Base-by-base conservation (phyloP, 2,329 filamentous ascomycete genomes). In the Metarhizium brunneum region DNA sequence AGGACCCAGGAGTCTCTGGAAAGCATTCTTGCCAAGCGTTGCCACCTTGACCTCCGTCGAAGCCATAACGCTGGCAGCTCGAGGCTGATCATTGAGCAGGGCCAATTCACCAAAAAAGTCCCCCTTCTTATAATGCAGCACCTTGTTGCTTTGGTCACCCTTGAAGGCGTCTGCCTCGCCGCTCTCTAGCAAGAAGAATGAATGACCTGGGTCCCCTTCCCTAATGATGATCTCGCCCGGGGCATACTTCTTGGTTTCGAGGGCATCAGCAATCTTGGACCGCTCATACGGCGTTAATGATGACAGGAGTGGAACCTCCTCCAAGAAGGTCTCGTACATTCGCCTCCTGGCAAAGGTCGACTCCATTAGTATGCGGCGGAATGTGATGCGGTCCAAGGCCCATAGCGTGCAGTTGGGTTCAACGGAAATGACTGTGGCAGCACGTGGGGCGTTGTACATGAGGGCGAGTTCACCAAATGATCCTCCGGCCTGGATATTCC, bases 91-190 rank as follows among this genome's bases (percentile, higher is more conserved):
- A 63, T 97, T 95, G 63, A 97, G 79, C 66, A 99, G 74, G 6
- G 94, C 94, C 58, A 99, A 78, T 73, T 99, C 94, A 59, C 94
- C 94, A 73, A 99, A 99, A 76, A 94, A 99, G 67, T 96, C 94
- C 35, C 94, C 94, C 72, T 95, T 94, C 60, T 78, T 80, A 71
- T 97, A 97, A 54, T 83, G 78, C 67, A 90, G 90, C 60, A 97
- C 86, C 2, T 86, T 79, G 57, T 82, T 77, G 25, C 84, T 78
- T 18, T 79, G 75, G 43, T 86, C 89, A n/a, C 82, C 78, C 74
- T 92, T 96, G 77, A 84, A 90, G 2, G 90, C 92, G 63, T 91
- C 87, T 8, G 92, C 92, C 67, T 92, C 86, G 45, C 94, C 94
- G 35, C 81, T 82, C 71, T 96, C 94, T 50, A 97, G 78, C 48